phyloP scores from a whole-genome alignment of 306 rosid species.

The Amphicarpaea edgeworthii region DNA sequence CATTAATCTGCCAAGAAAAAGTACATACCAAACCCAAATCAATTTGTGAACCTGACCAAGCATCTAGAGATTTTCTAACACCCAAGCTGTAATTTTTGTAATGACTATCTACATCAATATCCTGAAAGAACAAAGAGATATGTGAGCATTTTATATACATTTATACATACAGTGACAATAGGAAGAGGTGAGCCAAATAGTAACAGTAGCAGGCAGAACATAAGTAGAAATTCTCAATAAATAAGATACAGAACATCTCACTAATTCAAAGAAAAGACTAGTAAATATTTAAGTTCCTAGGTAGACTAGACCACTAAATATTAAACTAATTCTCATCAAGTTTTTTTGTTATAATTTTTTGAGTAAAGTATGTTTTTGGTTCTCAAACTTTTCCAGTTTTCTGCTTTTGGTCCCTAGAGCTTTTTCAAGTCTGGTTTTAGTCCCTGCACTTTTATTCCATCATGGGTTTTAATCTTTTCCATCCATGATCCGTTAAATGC shows the following conservation, averaged over 20 bases:
- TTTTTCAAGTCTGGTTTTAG: too few relatives aligned
- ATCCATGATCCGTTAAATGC: too few relatives aligned
- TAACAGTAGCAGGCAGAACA: slow-evolving; percentile 26
- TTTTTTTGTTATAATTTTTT: too few relatives aligned
- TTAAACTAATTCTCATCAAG: slow-evolving; percentile 1
- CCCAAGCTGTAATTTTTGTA: slow-evolving; percentile 68
- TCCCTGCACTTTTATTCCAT: too few relatives aligned
- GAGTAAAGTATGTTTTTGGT: too few relatives aligned
- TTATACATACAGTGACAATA: neutral
- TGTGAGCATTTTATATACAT: slow-evolving; percentile 26
- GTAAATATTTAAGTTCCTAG: slow-evolving; percentile 6
- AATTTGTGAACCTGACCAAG: slow-evolving; percentile 87
- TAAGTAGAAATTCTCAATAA: slow-evolving; percentile 24
- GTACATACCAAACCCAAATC: slow-evolving; percentile 91
- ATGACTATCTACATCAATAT: slow-evolving; percentile 68
- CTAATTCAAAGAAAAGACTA: slow-evolving; percentile 22
- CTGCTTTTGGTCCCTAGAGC: too few relatives aligned
- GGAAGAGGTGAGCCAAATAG: slow-evolving; percentile 4
- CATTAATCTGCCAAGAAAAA: slow-evolving; percentile 9
- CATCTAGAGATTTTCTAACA: slow-evolving; percentile 90
- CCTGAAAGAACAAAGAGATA: slow-evolving; percentile 60
- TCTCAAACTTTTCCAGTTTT: too few relatives aligned
- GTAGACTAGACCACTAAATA: slow-evolving; percentile 8
- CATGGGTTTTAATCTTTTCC: too few relatives aligned
- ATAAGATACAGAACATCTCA: neutral